Evolutionary conservation across 768 basidiomycete species (phyloP).

Genomic region (Pleurotus eryngii): DNA sequence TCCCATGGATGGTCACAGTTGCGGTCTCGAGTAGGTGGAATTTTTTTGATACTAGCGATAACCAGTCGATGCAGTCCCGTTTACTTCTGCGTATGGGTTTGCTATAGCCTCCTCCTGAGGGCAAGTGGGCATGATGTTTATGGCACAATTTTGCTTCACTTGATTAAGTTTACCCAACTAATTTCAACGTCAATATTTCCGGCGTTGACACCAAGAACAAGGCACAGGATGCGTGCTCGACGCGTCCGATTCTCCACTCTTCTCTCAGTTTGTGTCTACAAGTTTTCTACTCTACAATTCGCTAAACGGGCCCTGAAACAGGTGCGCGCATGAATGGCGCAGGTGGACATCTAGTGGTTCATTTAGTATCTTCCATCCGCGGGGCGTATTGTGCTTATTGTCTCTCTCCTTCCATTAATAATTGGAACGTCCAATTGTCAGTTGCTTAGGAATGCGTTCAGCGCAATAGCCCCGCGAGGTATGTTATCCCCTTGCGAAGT

Average conservation of each 20-base stretch:
- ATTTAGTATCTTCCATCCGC: conserved; percentile 34
- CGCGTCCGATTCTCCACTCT: conserved; percentile 66
- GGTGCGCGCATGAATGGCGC: too few species aligned
- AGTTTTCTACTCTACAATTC: conserved; percentile 17
- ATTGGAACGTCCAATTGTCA: conserved; percentile 78
- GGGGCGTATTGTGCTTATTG: background rate
- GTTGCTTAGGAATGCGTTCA: conserved; percentile 56
- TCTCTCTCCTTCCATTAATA: background rate
- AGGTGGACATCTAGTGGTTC: conserved; percentile 62
- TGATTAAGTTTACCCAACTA: too few species aligned
- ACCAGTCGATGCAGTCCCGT: too few species aligned
- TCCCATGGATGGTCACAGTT: too few species aligned
- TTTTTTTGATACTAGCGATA: too few species aligned
- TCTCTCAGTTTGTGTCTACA: conserved; percentile 51
- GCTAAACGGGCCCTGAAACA: background rate
- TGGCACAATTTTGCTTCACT: too few species aligned
- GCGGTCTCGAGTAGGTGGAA: too few species aligned
- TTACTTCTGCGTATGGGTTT: too few species aligned
- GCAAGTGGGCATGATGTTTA: too few species aligned
- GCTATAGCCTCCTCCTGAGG: too few species aligned
- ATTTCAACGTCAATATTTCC: too few species aligned
- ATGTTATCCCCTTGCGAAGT: too few species aligned
- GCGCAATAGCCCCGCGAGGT: conserved; percentile 48
- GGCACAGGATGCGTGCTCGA: conserved; percentile 50
- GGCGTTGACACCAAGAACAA: conserved; percentile 33